Percentiles rank a stretch among this genome's conserved stretches.
These are phyloP conservation scores for Codiaeum variegatum DNA, from an alignment of 441 rosid genomes.

Conservation along the genomic window DNA sequence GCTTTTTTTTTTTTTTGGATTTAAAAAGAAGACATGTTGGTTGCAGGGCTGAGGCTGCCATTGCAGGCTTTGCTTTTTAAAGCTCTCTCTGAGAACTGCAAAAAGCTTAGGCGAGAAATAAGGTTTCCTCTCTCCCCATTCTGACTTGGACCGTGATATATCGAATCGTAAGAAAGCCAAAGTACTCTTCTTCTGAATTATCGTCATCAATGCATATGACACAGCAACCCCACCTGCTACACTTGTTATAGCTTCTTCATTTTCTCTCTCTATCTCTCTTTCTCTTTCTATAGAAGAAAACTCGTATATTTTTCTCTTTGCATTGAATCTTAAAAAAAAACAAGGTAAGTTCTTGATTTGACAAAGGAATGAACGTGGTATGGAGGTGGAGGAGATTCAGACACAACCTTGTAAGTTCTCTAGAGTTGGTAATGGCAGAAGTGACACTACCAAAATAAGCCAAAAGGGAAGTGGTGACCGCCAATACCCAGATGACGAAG, in stretches of 20 bases:
- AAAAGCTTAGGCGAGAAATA: constrained; percentile 44
- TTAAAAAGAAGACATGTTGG: not conserved
- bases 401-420: constrained; percentile 56
- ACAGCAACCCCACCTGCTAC: constrained; percentile 48
- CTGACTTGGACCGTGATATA: constrained; percentile 87
- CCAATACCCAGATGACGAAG: constrained; percentile 51
- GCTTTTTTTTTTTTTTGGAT: constrained; percentile 15
- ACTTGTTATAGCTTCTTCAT: constrained; percentile 20
- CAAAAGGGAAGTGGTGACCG: constrained; percentile 28
- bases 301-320: no score
- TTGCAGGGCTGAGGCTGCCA: constrained; percentile 48
- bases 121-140: constrained; percentile 20
- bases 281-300: constrained; percentile 23
- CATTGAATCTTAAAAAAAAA: no score
- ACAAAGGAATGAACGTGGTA: constrained; percentile 76
- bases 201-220: constrained; percentile 76
- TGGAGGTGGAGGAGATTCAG: constrained; percentile 81
- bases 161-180: constrained; percentile 50
- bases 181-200: constrained; percentile 42
- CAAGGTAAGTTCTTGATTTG: constrained; percentile 20
- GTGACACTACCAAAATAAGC: constrained; percentile 34
- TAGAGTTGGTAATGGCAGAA: constrained; percentile 43
- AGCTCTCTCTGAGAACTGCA: constrained; percentile 40
- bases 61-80: constrained; percentile 66
- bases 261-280: constrained; percentile 13